Evolutionary conservation across 306 rosid genomes (phyloP).

Genomic region (Prunus persica): DNA sequence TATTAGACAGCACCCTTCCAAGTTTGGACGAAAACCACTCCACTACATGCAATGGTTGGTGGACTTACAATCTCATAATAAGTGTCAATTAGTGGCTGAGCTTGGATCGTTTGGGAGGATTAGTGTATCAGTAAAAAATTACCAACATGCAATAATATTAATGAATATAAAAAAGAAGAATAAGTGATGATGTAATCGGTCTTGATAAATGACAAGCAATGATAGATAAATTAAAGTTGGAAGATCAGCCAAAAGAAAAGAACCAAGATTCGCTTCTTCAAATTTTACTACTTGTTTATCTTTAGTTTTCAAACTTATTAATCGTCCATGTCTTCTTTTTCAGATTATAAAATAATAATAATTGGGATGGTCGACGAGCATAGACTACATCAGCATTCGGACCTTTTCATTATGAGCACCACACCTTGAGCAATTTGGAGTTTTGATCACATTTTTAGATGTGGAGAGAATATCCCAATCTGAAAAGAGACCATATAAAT

Average conservation of each 20-base stretch:
- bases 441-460: too few relatives aligned
- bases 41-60: neutral
- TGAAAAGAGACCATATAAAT: too few relatives aligned
- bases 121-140: neutral
- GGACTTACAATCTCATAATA: neutral
- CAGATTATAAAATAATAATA: too few relatives aligned
- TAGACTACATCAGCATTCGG: too few relatives aligned
- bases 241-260: neutral
- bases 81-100: neutral
- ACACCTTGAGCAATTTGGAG: too few relatives aligned
- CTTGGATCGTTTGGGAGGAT: neutral
- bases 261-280: neutral
- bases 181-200: too few relatives aligned
- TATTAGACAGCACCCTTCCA: neutral
- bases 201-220: neutral
- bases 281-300: neutral
- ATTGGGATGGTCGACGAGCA: too few relatives aligned
- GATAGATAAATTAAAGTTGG: neutral
- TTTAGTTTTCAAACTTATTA: neutral
- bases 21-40: neutral
- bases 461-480: too few relatives aligned
- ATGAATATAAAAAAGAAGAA: too few relatives aligned
- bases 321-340: neutral
- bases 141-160: neutral
- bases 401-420: too few relatives aligned